Conservation (phyloP, 208 protist species). For the Leishmania arabica region DNA sequence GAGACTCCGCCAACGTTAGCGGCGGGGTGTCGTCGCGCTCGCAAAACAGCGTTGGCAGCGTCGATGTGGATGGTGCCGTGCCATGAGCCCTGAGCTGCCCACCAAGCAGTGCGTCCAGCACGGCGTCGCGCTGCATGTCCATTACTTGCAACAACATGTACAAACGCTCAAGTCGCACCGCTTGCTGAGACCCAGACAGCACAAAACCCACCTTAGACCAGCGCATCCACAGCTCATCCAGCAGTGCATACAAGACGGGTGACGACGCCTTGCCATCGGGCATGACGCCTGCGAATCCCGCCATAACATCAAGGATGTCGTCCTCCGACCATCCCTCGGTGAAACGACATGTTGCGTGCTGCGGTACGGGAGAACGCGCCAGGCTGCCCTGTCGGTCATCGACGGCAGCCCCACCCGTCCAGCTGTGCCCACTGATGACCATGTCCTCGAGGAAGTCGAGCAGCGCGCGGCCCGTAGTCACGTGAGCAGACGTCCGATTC, state of each 20-base stretch:
- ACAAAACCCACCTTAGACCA: constrained; percentile 27
- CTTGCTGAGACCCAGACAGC: constrained; percentile 27
- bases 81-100: constrained; percentile 16
- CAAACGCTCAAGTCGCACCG: constrained; percentile 59
- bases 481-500: constrained; percentile 52
- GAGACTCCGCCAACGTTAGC: constrained; percentile 11
- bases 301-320: constrained; percentile 66
- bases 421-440: constrained; percentile 19
- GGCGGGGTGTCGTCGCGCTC: constrained; percentile 37
- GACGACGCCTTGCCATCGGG: constrained; percentile 50
- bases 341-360: constrained; percentile 15
- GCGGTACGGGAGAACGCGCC: not conserved
- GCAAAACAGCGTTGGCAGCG: constrained; percentile 11
- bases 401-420: not conserved
- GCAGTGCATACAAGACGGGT: constrained; percentile 42
- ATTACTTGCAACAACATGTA: constrained; percentile 64
- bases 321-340: constrained; percentile 37
- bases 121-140: constrained; percentile 35
- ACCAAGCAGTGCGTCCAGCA: constrained; percentile 38
- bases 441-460: constrained; percentile 60
- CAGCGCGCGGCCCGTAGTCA: constrained; percentile 57
- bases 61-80: not conserved
- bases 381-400: not conserved
- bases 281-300: constrained; percentile 61
- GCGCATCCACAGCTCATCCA: constrained; percentile 38